Evolutionary conservation across 2,329 filamentous ascomycete genomes (phyloP), one percentile per base, ranked within the genome.

Genomic region (Pseudocercospora vitis): DNA sequence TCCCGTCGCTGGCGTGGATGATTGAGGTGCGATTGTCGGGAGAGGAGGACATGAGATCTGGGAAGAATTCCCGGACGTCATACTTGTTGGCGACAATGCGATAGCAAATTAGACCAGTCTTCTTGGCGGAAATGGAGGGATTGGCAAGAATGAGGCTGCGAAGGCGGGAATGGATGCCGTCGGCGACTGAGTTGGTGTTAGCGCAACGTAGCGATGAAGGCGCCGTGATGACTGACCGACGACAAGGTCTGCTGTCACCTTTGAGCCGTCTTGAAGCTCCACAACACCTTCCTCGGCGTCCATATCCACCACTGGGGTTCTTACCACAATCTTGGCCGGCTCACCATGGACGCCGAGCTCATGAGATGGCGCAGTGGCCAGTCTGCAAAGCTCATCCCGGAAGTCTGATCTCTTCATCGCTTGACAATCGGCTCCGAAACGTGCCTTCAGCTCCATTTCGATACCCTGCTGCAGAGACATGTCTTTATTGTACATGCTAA

Each of bases 31-130:
- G 29, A 9, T 31, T 47, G 26, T 32, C n/a, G 26, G 6, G n/a
- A 18, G 44, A 28, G 7, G 4, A 26, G 11, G 23, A 12, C 9
- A 16, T 47, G n/a, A 26, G 6, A 4, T 8, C 44, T 14, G 40
- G 28, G 12, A 19, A 23, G 44, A 31, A 3, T 47, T n/a, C 14
- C 2, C 19, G 9, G 35, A 40, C 35, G 35, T 40, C 35, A 9
- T 7, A 3, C 19, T 9, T 9, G 19, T 16, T 4, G 35, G 32
- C 44, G 44, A 21, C 44, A 26, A 32, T 47, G 14, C 44, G 44
- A 14, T 47, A 47, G 44, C 44, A 47, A 18, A 26, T 47, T 4
- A 47, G 44, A 9, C 44, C 44, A 19, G 44, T 47, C 12, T 47
- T 47, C 16, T 32, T 29, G 14, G 29, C 44, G 16, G 44, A 9